phyloP scores from a whole-genome alignment of 1,284 basidiomycete species.

The Athelia psychrophila region DNA sequence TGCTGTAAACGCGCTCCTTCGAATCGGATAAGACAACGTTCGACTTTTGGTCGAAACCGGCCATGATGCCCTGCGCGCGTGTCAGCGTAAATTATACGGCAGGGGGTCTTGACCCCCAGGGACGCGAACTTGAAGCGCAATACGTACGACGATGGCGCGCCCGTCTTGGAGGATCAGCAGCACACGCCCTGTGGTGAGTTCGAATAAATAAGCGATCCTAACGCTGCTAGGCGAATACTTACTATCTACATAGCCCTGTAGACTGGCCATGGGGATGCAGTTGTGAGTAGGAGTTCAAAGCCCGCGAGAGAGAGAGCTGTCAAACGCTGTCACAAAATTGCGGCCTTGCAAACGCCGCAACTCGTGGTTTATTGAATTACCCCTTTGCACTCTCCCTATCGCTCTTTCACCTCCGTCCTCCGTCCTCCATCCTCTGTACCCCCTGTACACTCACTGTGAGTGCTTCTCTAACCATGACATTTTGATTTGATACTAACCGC shows the following conservation, averaged over 20 bases:
- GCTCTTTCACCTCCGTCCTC: neutral
- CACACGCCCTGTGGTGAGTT: slow-evolving; percentile 61
- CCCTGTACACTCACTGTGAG: neutral
- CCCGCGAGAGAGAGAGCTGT: too few species aligned
- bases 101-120: neutral
- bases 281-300: too few species aligned
- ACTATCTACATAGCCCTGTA: slow-evolving; percentile 87
- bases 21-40: slow-evolving; percentile 91
- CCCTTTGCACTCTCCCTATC: neutral
- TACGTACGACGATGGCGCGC: slow-evolving; percentile 76
- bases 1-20: slow-evolving; percentile 87
- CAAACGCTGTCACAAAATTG: too few species aligned
- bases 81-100: slow-evolving; percentile 1
- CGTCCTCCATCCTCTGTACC: neutral
- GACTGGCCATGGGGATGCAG: slow-evolving; percentile 71
- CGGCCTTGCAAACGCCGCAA: too few species aligned
- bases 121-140: neutral
- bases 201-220: slow-evolving; percentile 2
- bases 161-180: slow-evolving; percentile 91
- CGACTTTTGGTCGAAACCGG: slow-evolving; percentile 90
- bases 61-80: slow-evolving; percentile 70
- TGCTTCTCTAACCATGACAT: too few species aligned
- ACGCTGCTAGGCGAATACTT: slow-evolving; percentile 21
- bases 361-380: too few species aligned
- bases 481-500: too few species aligned